These are phyloP conservation scores for Blastomyces parvus DNA, from an alignment of 2,329 filamentous ascomycete genomes.

Conservation along the genomic window DNA sequence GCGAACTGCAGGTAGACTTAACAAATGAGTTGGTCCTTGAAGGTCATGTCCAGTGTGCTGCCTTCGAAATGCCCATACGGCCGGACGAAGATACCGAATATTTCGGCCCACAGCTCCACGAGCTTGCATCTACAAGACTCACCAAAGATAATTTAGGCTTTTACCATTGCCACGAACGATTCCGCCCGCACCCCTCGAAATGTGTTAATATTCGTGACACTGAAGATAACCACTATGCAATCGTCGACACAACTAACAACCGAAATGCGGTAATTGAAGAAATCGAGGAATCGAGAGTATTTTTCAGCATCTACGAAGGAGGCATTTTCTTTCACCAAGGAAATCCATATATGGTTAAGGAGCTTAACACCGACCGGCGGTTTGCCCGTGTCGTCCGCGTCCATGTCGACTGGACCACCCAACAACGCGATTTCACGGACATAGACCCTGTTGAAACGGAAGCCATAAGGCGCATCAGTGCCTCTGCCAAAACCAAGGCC, in stretches of 20 bases:
- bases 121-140: constrained; percentile 65
- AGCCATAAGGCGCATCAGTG: constrained; percentile 62
- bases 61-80: constrained; percentile 87
- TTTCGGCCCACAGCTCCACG: constrained; percentile 63
- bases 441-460: constrained; percentile 91
- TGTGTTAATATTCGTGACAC: constrained; percentile 84
- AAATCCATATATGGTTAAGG: constrained; percentile 81
- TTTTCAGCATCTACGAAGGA: constrained; percentile 92
- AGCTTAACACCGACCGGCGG: constrained; percentile 69
- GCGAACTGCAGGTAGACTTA: constrained; percentile 82
- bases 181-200: constrained; percentile 72
- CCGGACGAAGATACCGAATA: constrained; percentile 64
- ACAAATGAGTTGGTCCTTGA: constrained; percentile 83
- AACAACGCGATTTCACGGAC: constrained; percentile 86
- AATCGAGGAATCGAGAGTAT: constrained; percentile 88
- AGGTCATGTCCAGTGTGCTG: constrained; percentile 91
- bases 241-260: constrained; percentile 72
- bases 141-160: constrained; percentile 66
- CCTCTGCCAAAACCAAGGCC: constrained; percentile 53
- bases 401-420: constrained; percentile 88
- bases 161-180: constrained; percentile 82
- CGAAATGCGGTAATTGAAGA: constrained; percentile 77
- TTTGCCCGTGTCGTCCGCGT: constrained; percentile 83
- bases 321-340: constrained; percentile 96
- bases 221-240: constrained; percentile 84